Evolutionary conservation across 2,329 filamentous ascomycete species (phyloP), one percentile per base, ranked within the genome.

Genomic region (Diaporthe humulicola): DNA sequence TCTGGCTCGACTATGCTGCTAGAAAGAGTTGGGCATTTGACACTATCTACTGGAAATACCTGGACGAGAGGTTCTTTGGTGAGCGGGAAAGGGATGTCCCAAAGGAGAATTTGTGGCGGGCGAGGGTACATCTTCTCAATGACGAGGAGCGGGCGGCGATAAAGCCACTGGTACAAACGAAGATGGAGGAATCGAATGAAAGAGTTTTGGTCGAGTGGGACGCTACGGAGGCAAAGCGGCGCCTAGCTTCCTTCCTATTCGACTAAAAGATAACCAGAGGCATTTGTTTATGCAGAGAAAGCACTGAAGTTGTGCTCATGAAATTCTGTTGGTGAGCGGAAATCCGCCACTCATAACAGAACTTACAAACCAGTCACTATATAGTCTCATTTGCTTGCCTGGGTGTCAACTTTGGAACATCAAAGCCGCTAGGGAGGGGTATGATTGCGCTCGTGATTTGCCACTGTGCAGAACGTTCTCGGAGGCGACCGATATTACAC

Each of bases 51-150:
- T 78, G 77, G 76, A 75, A 73, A 17, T 76, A 73, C 58, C 36
- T 76, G 28, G 77, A 78, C 22, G 74, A 76, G 67, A 45, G 56
- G 22, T 78, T 78, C 71, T 78, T 76, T 66, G 75, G 76, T 8
- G 19, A 4, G 7, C 64, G 45, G 30, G 45, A 36, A 28, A 38
- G 30, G 45, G n/a, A 45, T n/a, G 19, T 17, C 8, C 17, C 50
- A 12, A 74, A 57, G 36, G 4, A 78, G n/a, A 66, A 78, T n/a
- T 30, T 76, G 15, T 80, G 75, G 75, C 79, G 76, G 71, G 58
- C 71, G 36, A 78, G 76, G 54, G 54, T 77, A 19, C 73, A 78
- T 77, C 70, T 80, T 4, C 75, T 80, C 14, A 77, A 57, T 57
- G 71, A 76, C 48, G 56, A 76, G 50, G 78, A 80, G 56, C 64